Conservation (phyloP, 345 rosid genomes). For the Noccaea bulbosa region DNA sequence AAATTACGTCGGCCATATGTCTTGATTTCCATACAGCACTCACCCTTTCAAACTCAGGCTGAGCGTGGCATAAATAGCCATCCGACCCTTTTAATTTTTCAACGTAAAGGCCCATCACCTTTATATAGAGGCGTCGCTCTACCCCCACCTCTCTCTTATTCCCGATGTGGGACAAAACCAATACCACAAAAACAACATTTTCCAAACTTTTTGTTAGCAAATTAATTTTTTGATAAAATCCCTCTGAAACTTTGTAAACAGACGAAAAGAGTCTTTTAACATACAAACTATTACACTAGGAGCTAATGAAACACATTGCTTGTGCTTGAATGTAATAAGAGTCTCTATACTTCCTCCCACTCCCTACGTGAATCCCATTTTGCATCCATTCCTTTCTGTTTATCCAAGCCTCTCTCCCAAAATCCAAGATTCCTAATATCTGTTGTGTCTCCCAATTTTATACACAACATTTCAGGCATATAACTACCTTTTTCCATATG, state of each 20-base stretch:
- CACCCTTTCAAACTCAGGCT: slow-evolving; percentile 41
- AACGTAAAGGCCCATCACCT: accelerated
- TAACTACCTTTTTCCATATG: background rate
- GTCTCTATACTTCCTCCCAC: slow-evolving; percentile 86
- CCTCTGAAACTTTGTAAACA: too few species aligned
- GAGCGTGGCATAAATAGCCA: slow-evolving; percentile 85
- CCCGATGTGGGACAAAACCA: slow-evolving; percentile 43
- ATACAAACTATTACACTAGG: slow-evolving; percentile 24
- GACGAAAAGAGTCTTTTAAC: background rate
- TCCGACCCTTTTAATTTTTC: slow-evolving; percentile 60
- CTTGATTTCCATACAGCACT: slow-evolving; percentile 95
- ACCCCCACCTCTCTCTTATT: background rate
- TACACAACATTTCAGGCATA: background rate
- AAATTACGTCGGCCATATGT: slow-evolving; percentile 93
- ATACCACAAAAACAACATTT: background rate
- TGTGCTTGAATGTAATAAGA: slow-evolving; percentile 85
- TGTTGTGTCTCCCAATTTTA: slow-evolving; percentile 28
- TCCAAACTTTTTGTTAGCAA: too few species aligned
- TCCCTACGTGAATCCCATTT: slow-evolving; percentile 75
- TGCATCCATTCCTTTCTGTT: slow-evolving; percentile 84
- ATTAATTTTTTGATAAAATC: too few species aligned
- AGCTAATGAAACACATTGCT: slow-evolving; percentile 78
- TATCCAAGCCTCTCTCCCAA: slow-evolving; percentile 92
- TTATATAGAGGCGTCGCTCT: background rate
- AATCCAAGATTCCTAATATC: slow-evolving; percentile 83